A percentile compares a stretch with the other conserved stretches of the same genome.
Evolutionary conservation across 768 basidiomycete genomes (phyloP).

Genomic region (Kwoniella pini): DNA sequence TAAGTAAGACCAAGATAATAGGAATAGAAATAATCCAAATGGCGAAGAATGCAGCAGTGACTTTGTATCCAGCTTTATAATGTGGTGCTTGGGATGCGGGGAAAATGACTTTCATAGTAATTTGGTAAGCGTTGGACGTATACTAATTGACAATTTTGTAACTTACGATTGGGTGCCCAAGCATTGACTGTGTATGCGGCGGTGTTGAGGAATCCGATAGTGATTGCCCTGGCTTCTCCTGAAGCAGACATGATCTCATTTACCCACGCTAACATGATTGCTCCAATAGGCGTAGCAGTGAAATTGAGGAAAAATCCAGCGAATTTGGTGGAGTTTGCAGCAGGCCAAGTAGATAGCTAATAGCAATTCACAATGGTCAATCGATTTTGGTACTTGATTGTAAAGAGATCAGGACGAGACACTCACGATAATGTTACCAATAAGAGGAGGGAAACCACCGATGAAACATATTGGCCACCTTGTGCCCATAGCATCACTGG

Average conservation of each 20-base stretch:
- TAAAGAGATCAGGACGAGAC: neutral
- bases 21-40: slow-evolving; percentile 19
- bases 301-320: slow-evolving; percentile 31
- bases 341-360: slow-evolving; percentile 27
- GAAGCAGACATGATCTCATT: slow-evolving; percentile 26
- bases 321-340: slow-evolving; percentile 15
- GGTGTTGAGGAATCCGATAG: slow-evolving; percentile 32
- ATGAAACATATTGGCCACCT: slow-evolving; percentile 28
- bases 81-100: slow-evolving; percentile 40
- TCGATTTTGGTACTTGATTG: neutral
- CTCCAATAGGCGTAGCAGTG: slow-evolving; percentile 24
- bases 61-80: slow-evolving; percentile 43
- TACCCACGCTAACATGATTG: slow-evolving; percentile 34
- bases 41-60: slow-evolving; percentile 26
- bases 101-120: slow-evolving; percentile 42
- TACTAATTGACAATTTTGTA: too few species aligned
- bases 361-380: too few species aligned
- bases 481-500: slow-evolving; percentile 26
- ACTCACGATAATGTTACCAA: slow-evolving; percentile 33
- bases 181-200: slow-evolving; percentile 28
- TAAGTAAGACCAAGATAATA: slow-evolving; percentile 2
- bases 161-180: slow-evolving; percentile 32
- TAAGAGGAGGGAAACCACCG: slow-evolving; percentile 23
- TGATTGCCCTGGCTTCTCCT: slow-evolving; percentile 32
- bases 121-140: too few species aligned